Evolutionary conservation across 495 filamentous ascomycete species (phyloP), one percentile per base, ranked within the genome.

Genomic region (Lichenothelia convexa): DNA sequence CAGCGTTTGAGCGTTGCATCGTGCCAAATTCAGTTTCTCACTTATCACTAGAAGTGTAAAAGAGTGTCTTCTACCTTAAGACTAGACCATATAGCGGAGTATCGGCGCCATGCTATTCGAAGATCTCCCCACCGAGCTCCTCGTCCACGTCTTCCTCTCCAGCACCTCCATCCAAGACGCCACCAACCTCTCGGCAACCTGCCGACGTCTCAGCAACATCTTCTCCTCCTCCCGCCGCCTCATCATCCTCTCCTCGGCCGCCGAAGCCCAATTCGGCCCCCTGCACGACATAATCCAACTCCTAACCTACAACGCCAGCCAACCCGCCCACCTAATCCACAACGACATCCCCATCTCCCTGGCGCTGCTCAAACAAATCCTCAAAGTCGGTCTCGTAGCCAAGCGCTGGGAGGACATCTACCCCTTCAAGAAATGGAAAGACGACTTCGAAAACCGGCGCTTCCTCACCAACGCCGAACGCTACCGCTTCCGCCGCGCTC

Each of bases 351-450:
- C 60, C 16, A 41, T 71, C 37, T 71, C 72, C 0, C 49, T 65
- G 37, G 56, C 70, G 4, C 60, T 76, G 3, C 57, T 77, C 20
- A 53, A 61, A 44, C 70, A 74, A 44, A 53, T 80, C 35, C 47
- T 79, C 7, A 47, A 54, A 13, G 57, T 71, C 5, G 79, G 78
- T 24, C 55, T 58, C 16, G 54, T 70, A 3, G 69, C 78, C 22
- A 62, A 64, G 43, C 60, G 63, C 39, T 83, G 77, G 77, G 67
- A 71, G 45, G 53, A 59, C 6, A 60, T 80, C 20, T 87, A 79
- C 50, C 78, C 78, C 3, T 59, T 70, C 35, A 66, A 78, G 42
- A 71, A 73, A 40, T 86, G 80, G 73, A 63, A 63, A 21, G 43
- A 61, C 6, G 56, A 70, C 31, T 77, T 62, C 21, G 61, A 67